A percentile compares a stretch with the other conserved stretches of the same genome.
These are phyloP conservation scores for Ascoidea asiatica DNA, from an alignment of 805 yeast species.

Conservation along the genomic window DNA sequence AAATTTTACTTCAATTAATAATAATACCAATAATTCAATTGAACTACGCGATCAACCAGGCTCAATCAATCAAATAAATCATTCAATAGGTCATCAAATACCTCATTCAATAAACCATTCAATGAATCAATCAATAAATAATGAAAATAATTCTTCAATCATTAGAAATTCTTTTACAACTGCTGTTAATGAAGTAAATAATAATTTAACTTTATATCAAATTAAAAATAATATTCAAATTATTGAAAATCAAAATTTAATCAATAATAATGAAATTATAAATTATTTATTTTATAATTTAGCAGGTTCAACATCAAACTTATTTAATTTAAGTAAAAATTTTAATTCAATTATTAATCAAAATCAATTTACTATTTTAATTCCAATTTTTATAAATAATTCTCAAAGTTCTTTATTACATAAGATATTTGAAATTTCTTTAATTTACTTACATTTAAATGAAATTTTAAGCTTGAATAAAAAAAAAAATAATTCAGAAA, in stretches of 20 bases:
- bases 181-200: too few relatives aligned
- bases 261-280: not conserved
- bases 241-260: not conserved
- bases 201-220: not conserved
- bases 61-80: not conserved
- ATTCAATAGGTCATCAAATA: not conserved
- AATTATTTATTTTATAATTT: too few relatives aligned
- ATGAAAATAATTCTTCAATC: too few relatives aligned
- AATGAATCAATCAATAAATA: too few relatives aligned
- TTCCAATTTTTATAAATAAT: not conserved
- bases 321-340: too few relatives aligned
- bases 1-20: not conserved
- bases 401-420: not conserved
- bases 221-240: too few relatives aligned
- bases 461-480: not conserved
- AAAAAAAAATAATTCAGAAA: too few relatives aligned
- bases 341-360: not conserved
- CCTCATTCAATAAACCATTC: not conserved
- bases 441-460: too few relatives aligned
- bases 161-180: not conserved
- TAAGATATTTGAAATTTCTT: not conserved
- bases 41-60: too few relatives aligned
- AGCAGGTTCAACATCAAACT: not conserved
- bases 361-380: too few relatives aligned
- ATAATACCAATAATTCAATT: not conserved